A percentile compares a stretch with the other conserved stretches of the same genome.
phyloP scores from a whole-genome alignment of 345 rosid species.

The Aethionema arabicum region DNA sequence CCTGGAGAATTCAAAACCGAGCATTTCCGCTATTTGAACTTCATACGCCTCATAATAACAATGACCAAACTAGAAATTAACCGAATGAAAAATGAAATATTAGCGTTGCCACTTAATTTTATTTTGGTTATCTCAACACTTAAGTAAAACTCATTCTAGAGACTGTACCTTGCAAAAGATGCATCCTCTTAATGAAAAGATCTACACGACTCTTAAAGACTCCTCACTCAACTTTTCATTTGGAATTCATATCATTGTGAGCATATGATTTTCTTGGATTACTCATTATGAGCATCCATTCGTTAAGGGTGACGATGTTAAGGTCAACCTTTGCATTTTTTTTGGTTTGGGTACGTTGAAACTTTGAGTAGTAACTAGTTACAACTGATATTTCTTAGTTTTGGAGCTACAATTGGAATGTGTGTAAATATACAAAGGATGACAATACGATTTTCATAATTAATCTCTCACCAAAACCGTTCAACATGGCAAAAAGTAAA shows the following conservation, averaged over 20 bases:
- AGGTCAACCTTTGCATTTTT: conserved; percentile 37
- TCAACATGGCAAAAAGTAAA: background rate
- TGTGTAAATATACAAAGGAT: background rate
- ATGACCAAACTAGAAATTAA: background rate
- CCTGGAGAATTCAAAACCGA: conserved; percentile 65
- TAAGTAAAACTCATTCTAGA: background rate
- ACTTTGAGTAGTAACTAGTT: conserved; percentile 7
- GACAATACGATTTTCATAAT: background rate
- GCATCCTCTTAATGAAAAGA: conserved; percentile 41
- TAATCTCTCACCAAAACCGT: background rate
- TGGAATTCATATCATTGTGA: conserved; percentile 27
- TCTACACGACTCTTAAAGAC: conserved; percentile 35
- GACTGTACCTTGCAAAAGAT: conserved; percentile 45
- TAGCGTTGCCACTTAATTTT: no score
- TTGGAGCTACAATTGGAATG: background rate
- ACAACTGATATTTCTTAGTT: background rate
- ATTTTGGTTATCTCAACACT: no score
- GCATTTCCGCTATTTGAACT: conserved; percentile 59
- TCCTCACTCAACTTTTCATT: conserved; percentile 43
- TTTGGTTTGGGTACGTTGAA: background rate
- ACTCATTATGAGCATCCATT: conserved; percentile 44
- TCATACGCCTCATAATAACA: conserved; percentile 27
- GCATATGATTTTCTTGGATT: conserved; percentile 18
- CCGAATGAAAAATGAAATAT: background rate
- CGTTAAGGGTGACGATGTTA: conserved; percentile 40